A percentile compares a stretch with the other conserved stretches of the same genome.
Evolutionary conservation across 2,329 filamentous ascomycete species (phyloP).

Genomic region (Xylaria polymorpha): DNA sequence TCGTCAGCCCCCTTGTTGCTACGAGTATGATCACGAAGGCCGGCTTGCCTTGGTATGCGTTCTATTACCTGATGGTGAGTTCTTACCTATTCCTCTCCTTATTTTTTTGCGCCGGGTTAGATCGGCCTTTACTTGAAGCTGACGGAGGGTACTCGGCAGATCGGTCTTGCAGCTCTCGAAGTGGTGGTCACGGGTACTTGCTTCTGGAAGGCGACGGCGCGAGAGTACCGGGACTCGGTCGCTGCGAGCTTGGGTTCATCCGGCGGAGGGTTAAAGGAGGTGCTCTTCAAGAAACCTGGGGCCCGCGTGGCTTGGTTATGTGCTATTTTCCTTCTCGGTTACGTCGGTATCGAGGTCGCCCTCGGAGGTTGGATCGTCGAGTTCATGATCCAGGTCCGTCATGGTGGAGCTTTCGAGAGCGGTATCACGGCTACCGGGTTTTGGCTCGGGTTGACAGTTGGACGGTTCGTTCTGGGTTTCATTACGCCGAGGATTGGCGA

Average conservation of each 20-base stretch:
- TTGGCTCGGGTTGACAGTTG: constrained; percentile 82
- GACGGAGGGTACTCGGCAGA: constrained; percentile 47
- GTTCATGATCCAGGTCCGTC: constrained; percentile 81
- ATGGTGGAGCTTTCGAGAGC: constrained; percentile 74
- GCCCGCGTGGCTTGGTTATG: constrained; percentile 75
- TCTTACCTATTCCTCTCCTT: neutral
- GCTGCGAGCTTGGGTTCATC: constrained; percentile 42
- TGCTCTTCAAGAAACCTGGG: constrained; percentile 57
- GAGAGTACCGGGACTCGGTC: constrained; percentile 60
- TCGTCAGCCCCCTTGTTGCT: constrained; percentile 75
- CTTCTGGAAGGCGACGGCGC: constrained; percentile 70
- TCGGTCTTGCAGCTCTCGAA: constrained; percentile 67
- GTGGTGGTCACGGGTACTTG: constrained; percentile 58
- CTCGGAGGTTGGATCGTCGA: constrained; percentile 86
- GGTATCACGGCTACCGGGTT: constrained; percentile 83
- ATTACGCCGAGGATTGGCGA: constrained; percentile 78
- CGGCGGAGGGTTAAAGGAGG: constrained; percentile 49
- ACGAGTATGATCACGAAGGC: constrained; percentile 76
- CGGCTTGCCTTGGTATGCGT: constrained; percentile 72
- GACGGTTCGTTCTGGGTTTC: constrained; percentile 77
- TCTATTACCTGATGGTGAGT: constrained; percentile 79
- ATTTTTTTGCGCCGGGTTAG: neutral
- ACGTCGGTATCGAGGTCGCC: constrained; percentile 80
- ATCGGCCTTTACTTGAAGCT: neutral
- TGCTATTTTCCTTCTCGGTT: constrained; percentile 77